Base-by-base conservation (phyloP, 2,329 filamentous ascomycete species). In the Alternaria tenuissima region DNA sequence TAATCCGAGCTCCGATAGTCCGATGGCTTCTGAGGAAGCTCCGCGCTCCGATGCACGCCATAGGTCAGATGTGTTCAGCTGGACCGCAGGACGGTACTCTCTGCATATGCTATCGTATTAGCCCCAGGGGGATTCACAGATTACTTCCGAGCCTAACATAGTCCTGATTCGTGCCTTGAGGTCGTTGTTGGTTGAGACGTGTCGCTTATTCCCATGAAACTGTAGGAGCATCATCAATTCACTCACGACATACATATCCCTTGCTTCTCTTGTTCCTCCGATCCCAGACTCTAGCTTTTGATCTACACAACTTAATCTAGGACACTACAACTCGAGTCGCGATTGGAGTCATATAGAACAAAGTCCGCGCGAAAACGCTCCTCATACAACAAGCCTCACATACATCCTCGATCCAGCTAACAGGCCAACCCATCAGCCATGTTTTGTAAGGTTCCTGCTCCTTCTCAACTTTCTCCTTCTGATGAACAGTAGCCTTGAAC, bases 401-500 rank as follows among this genome's bases (percentile, higher is more conserved):
- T 22, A 14, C 30, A 34, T 48, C 6, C 28, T 12, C 4, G 6
- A 22, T 24, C n/a, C 24, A 34, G 2, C 18, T n/a, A 30, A 1
- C 26, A 30, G 1, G 22, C 20, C 38, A 34, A 16, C 34, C 41
- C 36, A 5, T 2, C 30, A 22, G 56, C 24, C 63, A 76, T 77
- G 74, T 75, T 74, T 44, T 76, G 74, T 76, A 72, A 42, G 70
- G 20, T 20, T 18, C 14, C 9, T 30, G 18, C 26, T 20, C 20
- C 20, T 20, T 7, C 0, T 9, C 53, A 32, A 5, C 3, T n/a
- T 3, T 8, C 16, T 4, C n/a, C 0, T 3, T 11, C 41, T 57
- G 16, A 38, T n/a, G 43, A 36, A n/a, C 47, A 57, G 7, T 61
- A 79, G 76, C 74, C 22, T 64, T 78, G 61, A 73, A 51, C 32